Percentiles rank a stretch among this genome's conserved stretches.
These are phyloP conservation scores for Cladobotryum protrusum DNA, from an alignment of 2,329 filamentous ascomycete genomes.

Conservation along the genomic window DNA sequence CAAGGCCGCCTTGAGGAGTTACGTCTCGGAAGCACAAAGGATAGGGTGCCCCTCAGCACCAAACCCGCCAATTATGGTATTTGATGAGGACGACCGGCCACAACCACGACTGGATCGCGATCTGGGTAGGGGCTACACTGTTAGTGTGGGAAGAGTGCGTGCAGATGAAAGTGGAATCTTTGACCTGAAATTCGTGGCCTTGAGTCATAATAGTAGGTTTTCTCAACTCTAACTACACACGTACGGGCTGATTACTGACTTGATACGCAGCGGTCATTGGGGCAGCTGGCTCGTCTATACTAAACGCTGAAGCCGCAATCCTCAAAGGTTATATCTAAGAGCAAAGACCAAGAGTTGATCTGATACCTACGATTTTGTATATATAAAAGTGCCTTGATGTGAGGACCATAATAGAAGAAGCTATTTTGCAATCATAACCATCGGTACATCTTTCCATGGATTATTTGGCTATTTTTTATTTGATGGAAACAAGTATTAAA, in stretches of 20 bases:
- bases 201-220: conserved; percentile 69
- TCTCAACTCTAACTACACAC: too few relatives aligned
- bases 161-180: conserved; percentile 86
- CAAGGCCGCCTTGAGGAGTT: conserved; percentile 70
- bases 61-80: conserved; percentile 71
- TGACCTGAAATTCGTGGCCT: conserved; percentile 88
- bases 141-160: conserved; percentile 81
- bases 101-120: conserved; percentile 89
- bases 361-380: neutral
- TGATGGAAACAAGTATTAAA: too few relatives aligned
- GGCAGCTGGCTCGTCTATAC: conserved; percentile 89
- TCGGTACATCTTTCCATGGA: too few relatives aligned
- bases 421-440: too few relatives aligned
- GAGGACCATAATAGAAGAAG: too few relatives aligned
- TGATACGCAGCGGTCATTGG: conserved; percentile 67
- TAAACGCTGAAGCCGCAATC: conserved; percentile 89
- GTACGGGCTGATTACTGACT: neutral
- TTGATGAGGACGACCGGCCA: conserved; percentile 83
- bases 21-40: conserved; percentile 73
- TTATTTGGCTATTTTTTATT: too few relatives aligned
- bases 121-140: conserved; percentile 77
- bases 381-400: neutral
- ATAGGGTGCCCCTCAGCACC: conserved; percentile 87
- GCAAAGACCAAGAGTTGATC: too few relatives aligned
- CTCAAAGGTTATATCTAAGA: conserved; percentile 74